These are phyloP conservation scores for Trametes elegans DNA, from an alignment of 768 basidiomycete species.

Conservation along the genomic window DNA sequence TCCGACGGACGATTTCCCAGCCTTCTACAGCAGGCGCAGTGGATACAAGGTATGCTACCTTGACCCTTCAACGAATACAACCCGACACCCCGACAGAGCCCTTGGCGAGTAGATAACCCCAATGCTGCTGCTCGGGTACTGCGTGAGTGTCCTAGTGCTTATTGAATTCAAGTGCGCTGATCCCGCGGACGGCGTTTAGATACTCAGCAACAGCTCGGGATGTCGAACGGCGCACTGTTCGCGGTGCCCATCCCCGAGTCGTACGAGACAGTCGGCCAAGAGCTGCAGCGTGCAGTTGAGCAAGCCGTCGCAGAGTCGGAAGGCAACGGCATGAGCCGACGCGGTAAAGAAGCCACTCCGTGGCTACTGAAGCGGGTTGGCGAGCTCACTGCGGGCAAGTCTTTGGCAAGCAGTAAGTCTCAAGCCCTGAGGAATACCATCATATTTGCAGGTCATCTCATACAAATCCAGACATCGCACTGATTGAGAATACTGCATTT, in stretches of 20 bases:
- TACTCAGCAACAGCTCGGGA: constrained; percentile 63
- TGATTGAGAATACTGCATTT: constrained; percentile 85
- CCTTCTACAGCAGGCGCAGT: constrained; percentile 85
- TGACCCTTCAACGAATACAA: no score
- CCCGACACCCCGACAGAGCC: no score
- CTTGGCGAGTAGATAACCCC: constrained; percentile 72
- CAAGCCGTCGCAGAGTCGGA: constrained; percentile 84
- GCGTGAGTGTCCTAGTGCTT: constrained; percentile 41
- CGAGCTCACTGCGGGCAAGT: constrained; percentile 75
- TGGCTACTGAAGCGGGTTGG: constrained; percentile 86
- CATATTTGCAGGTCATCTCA: background rate
- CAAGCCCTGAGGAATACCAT: no score
- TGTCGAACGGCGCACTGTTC: constrained; percentile 77
- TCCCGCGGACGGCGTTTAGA: no score
- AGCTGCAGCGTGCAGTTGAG: constrained; percentile 76
- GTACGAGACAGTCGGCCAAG: constrained; percentile 62
- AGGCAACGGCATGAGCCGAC: constrained; percentile 69
- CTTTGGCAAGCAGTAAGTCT: constrained; percentile 65
- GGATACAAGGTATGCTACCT: constrained; percentile 80
- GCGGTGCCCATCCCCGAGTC: constrained; percentile 87
- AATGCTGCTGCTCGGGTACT: constrained; percentile 70
- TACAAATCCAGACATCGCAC: constrained; percentile 62
- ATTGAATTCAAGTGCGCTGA: background rate
- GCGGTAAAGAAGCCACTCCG: constrained; percentile 91
- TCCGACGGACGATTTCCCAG: constrained; percentile 80